phyloP scores from a whole-genome alignment of 305 asterid species.

The Fraxinus ornus region DNA sequence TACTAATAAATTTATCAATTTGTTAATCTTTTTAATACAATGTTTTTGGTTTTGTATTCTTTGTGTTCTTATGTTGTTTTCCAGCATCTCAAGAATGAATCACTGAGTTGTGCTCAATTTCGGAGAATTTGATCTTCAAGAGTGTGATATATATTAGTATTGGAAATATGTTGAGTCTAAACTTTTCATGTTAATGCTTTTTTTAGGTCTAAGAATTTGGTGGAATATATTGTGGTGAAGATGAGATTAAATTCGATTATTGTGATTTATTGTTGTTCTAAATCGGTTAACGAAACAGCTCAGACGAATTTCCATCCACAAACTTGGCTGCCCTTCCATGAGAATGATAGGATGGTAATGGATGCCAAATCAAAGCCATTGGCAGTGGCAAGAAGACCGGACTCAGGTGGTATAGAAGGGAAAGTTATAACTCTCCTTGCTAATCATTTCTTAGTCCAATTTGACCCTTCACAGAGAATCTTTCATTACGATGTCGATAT shows the following conservation, averaged over 20 bases:
- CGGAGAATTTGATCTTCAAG: neutral
- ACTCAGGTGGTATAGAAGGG: slow-evolving; percentile 88
- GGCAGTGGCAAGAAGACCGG: slow-evolving; percentile 82
- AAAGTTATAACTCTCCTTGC: slow-evolving; percentile 65
- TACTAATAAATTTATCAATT: neutral
- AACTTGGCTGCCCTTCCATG: slow-evolving; percentile 23
- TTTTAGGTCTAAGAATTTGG: neutral
- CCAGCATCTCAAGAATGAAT: neutral
- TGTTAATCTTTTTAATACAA: neutral
- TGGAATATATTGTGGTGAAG: neutral
- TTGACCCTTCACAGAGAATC: slow-evolving; percentile 57
- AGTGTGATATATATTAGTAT: neutral
- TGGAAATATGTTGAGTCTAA: neutral
- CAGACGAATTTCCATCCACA: slow-evolving; percentile 26
- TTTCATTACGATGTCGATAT: slow-evolving; percentile 89
- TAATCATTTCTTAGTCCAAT: slow-evolving; percentile 76
- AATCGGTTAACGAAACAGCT: slow-evolving; percentile 28
- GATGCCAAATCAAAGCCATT: slow-evolving; percentile 33
- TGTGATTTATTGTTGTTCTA: slow-evolving; percentile 8
- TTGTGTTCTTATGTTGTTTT: slow-evolving; percentile 16
- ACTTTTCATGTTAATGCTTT: neutral
- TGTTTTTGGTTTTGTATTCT: neutral
- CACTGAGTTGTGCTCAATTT: neutral
- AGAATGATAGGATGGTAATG: slow-evolving; percentile 34
- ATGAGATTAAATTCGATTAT: neutral